Evolutionary conservation across 1,284 basidiomycete genomes (phyloP), one percentile per base, ranked within the genome.

Genomic region (Leccinum subrobustum): DNA sequence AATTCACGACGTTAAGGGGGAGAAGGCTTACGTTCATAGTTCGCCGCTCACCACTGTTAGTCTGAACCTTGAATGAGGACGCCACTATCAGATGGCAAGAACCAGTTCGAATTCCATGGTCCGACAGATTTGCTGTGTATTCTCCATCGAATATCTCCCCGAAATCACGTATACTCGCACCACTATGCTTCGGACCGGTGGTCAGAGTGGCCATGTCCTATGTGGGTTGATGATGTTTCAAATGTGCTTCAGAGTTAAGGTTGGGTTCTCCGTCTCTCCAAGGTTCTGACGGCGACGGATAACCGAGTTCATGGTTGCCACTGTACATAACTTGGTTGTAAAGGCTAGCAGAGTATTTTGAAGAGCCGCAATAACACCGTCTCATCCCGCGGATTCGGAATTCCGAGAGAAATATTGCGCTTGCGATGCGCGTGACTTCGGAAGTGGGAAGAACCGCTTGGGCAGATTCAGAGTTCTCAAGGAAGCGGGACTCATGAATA

Each of bases 31-130:
- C 62, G 58, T 47, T 57, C 57, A 51, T 60, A 57, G 50, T 54
- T 55, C 47, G 47, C 52, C 27, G 31, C 47, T 59, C 52, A 56
- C 58, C 42, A 59, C 52, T 18, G 23, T 52, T 18, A 31, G 37
- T 31, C 35, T 23, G 54, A 61, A 67, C 53, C 5, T 62, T 71
- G 61, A 54, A 52, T 35, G 33, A 37, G 25, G 5, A 56, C 58
- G 12, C 65, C 60, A 60, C 59, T 54, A 51, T 51, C 48, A 51
- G 47, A 57, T 52, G 52, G 60, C 37, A 61, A 60, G 42, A 16
- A 18, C 57, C 35, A 23, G 20, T 52, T 23, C 25, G 23, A 54
- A 44, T 37, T 25, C 29, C 14, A 33, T 50, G 44, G 29, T n/a
- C 27, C 37, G 12, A 61, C 20, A n/a, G 55, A 42, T 33, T 20